These are phyloP conservation scores for Ceratocystis ficicola DNA, from an alignment of 2,329 filamentous ascomycete genomes.

Conservation along the genomic window DNA sequence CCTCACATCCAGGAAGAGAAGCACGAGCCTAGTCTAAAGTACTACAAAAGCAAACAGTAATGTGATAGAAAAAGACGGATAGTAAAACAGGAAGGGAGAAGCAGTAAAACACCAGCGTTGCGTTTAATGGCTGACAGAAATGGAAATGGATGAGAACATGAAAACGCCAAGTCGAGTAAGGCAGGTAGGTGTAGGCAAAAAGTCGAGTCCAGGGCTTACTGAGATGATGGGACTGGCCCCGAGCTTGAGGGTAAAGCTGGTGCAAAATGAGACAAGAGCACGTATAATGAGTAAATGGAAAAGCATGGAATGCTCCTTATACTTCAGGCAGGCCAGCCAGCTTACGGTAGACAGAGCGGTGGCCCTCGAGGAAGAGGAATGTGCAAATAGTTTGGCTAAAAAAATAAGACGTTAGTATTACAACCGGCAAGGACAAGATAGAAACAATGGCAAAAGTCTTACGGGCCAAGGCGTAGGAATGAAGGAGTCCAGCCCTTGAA, in stretches of 20 bases:
- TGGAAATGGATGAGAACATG: background rate
- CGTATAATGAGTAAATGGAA: slow-evolving; percentile 23
- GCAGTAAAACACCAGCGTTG: background rate
- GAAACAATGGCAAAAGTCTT: slow-evolving; percentile 29
- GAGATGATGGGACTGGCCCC: background rate
- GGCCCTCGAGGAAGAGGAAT: slow-evolving; percentile 75
- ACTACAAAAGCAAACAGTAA: background rate
- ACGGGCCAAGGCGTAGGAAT: slow-evolving; percentile 53
- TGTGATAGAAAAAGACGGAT: background rate
- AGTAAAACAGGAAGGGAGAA: background rate
- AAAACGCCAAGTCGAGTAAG: slow-evolving; percentile 11
- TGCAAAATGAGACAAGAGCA: slow-evolving; percentile 25
- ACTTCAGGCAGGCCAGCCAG: slow-evolving; percentile 35
- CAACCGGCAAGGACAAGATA: background rate
- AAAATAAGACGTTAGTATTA: background rate
- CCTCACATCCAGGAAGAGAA: background rate
- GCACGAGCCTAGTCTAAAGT: slow-evolving; percentile 9
- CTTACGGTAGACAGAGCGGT: slow-evolving; percentile 63
- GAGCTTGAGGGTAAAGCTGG: slow-evolving; percentile 15
- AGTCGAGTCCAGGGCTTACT: background rate
- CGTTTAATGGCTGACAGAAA: background rate
- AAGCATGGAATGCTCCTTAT: slow-evolving; percentile 20
- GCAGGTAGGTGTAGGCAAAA: background rate
- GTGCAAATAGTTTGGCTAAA: slow-evolving; percentile 69
- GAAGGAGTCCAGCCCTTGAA: slow-evolving; percentile 85